Evolutionary conservation across 2,329 filamentous ascomycete species (phyloP).

Genomic region (Arthrobotrys sphaeroides): DNA sequence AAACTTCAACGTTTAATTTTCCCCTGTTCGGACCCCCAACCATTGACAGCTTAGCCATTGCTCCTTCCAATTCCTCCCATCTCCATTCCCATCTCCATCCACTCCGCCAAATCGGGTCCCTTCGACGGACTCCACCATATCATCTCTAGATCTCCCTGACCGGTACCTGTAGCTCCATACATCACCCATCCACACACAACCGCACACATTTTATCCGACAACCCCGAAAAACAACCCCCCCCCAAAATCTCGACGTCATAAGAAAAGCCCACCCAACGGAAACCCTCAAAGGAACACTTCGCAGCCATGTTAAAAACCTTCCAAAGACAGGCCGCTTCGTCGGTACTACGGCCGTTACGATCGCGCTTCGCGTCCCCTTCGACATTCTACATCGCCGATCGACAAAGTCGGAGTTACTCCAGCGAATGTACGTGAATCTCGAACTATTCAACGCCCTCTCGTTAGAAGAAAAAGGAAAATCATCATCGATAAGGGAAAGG

Average conservation of each 20-base stretch:
- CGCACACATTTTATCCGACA: constrained; percentile 15
- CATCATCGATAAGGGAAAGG: no score
- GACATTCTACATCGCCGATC: constrained; percentile 44
- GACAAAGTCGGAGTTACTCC: constrained; percentile 59
- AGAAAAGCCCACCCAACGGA: neutral
- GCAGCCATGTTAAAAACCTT: constrained; percentile 46
- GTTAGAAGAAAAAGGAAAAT: neutral
- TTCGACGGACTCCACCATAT: neutral
- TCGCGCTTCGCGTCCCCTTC: constrained; percentile 48
- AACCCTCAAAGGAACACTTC: neutral
- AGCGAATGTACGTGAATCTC: constrained; percentile 26
- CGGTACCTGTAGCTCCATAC: neutral
- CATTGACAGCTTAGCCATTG: constrained; percentile 1
- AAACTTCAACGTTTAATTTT: constrained; percentile 48
- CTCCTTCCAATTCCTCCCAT: neutral
- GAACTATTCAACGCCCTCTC: neutral
- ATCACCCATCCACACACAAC: constrained; percentile 21
- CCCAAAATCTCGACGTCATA: constrained; percentile 52
- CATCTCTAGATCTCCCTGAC: neutral
- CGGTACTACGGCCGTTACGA: constrained; percentile 48
- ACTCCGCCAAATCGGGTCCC: neutral
- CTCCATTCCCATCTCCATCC: neutral
- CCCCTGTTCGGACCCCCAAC: constrained; percentile 13
- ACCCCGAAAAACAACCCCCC: neutral
- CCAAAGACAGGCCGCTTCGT: constrained; percentile 42